Base-by-base conservation (phyloP, 352 stramenopile genomes). In the Aphanomyces astaci region DNA sequence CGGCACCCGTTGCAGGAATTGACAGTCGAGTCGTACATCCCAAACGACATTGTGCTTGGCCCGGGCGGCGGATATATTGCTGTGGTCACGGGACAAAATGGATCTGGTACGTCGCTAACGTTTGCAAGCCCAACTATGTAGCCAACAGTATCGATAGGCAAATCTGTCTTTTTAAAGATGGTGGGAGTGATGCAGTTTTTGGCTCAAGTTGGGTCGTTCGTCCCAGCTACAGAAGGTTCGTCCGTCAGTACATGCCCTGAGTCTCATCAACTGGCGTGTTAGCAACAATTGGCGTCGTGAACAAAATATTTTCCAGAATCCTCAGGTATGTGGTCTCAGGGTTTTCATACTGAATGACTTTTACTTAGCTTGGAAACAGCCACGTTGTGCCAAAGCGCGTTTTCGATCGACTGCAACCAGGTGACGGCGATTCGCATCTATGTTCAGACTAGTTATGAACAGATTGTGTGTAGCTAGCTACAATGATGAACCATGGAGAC, bases 351-450 rank as follows among this genome's bases (percentile, higher is more conserved):
- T 60, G 75, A 24, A 78, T 3, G 25, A 32, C 19, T 65, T 63
- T 25, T 3, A n/a, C n/a, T n/a, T 25, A 92, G 86, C 65, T 79
- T 94, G 71, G 87, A 95, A 71, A 90, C 84, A 28, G 79, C 76
- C 7, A 79, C 75, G 32, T 73, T 90, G 15, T 86, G 81, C 2
- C 85, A 94, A 49, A 94, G 85, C 63, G 93, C 87, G 4, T 95
- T 95, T 56, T 94, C 87, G 5, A 94, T 95, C 36, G 87, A 95
- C 71, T 94, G 84, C 72, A 89, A 82, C 28, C 87, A 95, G 76
- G 87, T 94, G 69, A 15, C 55, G 39, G n/a, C 10, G 19, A 2
- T 3, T 5, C 31, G 4, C 19, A 62, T 7, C 24, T 72, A 25
- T 30, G 9, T n/a, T n/a, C n/a, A n/a, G n/a, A n/a, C n/a, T n/a